Base-by-base conservation (phyloP, 2,329 filamentous ascomycete species). In the Chaetomium strumarium region DNA sequence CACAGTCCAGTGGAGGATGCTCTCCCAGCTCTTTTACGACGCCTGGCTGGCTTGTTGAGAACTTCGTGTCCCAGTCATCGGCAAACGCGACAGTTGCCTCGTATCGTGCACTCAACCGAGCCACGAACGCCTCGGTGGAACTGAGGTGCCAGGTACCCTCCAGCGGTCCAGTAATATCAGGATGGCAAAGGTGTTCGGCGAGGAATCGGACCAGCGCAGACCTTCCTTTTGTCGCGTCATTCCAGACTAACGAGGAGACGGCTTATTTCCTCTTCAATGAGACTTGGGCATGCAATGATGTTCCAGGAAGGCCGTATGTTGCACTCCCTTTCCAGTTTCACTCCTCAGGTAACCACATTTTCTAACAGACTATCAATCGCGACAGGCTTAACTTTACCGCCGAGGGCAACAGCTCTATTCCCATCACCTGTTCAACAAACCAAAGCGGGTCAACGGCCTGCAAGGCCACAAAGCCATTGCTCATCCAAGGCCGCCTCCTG, bases 241-340 rank as follows among this genome's bases (percentile, higher is more conserved):
- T 60, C 20, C 42, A 56, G 16, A 16, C 57, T 2, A 44, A 46
- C 7, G 46, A 39, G 20, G 47, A 30, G 5, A 42, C 51, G 5
- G 58, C 55, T 2, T 36, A 50, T 11, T 19, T 63, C 2, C 34
- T 43, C 10, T 43, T 63, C 17, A 58, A 59, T 33, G 57, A 62
- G 55, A 58, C 56, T 1, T 64, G 62, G 62, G 41, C 41, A 3
- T 64, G 62, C 55, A 59, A 41, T 16, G 63, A 64, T 45, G 20
- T 60, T 10, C 30, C 45, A 5, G 16, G 29, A 8, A 54, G 54
- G 8, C 54, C 49, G 58, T 58, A 56, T 17, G 58, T 38, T 19
- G n/a, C n/a, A 17, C 20, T 33, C 17, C 17, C 14, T 19, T 37
- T 29, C n/a, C n/a, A n/a, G n/a, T 24, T 30, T 12, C 40, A 17